Base-by-base conservation (phyloP, 2,329 filamentous ascomycete genomes). In the Albophoma yamanashiensis region DNA sequence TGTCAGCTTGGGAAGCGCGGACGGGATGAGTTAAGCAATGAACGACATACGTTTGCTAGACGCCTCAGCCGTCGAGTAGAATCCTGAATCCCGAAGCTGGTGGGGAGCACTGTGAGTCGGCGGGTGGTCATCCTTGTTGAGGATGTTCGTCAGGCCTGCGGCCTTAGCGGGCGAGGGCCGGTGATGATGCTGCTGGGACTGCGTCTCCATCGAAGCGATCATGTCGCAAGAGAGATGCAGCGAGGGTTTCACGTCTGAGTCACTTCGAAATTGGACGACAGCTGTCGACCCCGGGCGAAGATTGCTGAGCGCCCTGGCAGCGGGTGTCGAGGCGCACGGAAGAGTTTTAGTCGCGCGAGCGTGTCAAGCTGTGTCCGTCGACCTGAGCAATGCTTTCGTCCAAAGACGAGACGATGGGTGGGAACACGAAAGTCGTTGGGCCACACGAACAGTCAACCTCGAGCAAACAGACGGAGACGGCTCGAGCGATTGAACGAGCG, bases 11-110 rank as follows among this genome's bases (percentile, higher is more conserved):
- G 27, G 22, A 6, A 8, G 36, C 25, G 47, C 22, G 31, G 39
- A 65, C 59, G 59, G 53, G 27, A 11, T 64, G 55, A 34, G 11
- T 31, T 25, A 55, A 39, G 25, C 56, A 56, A 27, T 47, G 42
- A 50, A 58, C 25, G 39, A 70, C 70, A 34, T 73, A 77, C 75
- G 75, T 67, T 76, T 77, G 68, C 75, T 77, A 45, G 75, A 75
- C 58, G 72, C 69, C 65, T 77, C 75, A 55, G 71, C 66, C 52
- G 75, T 76, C n/a, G 75, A 77, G 59, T 76, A 77, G 63, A 77
- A 77, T 38, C 75, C 75, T 55, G 75, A 77, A 57, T 77, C 75
- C 61, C 75, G 72, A 59, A 75, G 66, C 57, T 74, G 73, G 40
- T 68, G 69, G 40, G 70, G 66, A 55, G 66, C 65, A 60, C 67